A percentile compares a stretch with the other conserved stretches of the same genome.
These are phyloP conservation scores for Raffaelea deltoideospora DNA, from an alignment of 2,329 filamentous ascomycete species.

Conservation along the genomic window DNA sequence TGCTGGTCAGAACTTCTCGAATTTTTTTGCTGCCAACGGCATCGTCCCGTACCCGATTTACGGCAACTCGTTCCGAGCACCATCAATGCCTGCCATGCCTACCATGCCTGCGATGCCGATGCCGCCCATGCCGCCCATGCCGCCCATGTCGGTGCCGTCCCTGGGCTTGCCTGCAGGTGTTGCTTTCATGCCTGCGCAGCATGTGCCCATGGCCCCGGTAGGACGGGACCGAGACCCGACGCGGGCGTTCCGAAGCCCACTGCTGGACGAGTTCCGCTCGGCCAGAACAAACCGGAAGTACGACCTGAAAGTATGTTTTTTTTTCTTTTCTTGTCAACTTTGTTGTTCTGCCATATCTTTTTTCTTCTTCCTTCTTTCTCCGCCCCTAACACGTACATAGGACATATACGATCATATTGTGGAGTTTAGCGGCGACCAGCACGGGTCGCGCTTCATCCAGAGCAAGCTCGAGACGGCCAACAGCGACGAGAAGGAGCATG, in stretches of 20 bases:
- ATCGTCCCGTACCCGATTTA: too few relatives aligned
- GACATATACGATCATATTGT: conserved; percentile 80
- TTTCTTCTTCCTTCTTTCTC: too few relatives aligned
- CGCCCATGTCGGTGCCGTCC: conserved; percentile 18
- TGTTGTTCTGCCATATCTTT: background rate
- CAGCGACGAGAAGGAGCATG: conserved; percentile 84
- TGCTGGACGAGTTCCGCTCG: conserved; percentile 67
- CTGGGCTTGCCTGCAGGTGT: conserved; percentile 10
- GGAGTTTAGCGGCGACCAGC: conserved; percentile 90
- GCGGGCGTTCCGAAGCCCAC: conserved; percentile 40
- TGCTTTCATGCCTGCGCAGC: conserved; percentile 20
- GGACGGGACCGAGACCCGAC: conserved; percentile 4
- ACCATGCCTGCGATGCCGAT: background rate
- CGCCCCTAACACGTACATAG: conserved; percentile 20
- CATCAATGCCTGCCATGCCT: too few relatives aligned
- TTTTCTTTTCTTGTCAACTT: too few relatives aligned
- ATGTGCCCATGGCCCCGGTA: conserved; percentile 17
- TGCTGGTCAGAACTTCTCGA: background rate
- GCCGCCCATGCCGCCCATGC: conserved; percentile 9
- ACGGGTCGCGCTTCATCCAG: conserved; percentile 91
- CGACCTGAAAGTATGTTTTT: conserved; percentile 52
- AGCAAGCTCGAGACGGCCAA: conserved; percentile 83
- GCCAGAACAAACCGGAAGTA: conserved; percentile 55
- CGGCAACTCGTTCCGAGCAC: conserved; percentile 20
- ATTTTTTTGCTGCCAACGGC: background rate